These are phyloP conservation scores for Fusarium dlaminii DNA, from an alignment of 2,329 filamentous ascomycete species.

Conservation along the genomic window DNA sequence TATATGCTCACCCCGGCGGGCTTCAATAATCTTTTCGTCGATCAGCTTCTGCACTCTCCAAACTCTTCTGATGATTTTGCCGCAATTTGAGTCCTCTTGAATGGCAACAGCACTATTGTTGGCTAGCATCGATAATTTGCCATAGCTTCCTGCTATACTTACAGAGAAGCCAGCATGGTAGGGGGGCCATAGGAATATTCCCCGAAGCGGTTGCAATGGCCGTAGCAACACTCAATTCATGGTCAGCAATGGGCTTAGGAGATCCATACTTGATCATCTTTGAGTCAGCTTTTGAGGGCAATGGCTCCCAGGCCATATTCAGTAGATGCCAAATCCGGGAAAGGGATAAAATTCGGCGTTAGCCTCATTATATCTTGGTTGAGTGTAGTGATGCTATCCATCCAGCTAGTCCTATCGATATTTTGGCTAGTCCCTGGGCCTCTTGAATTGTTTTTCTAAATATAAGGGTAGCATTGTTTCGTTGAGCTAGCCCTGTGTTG, in stretches of 20 bases:
- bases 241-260: slow-evolving; percentile 58
- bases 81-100: slow-evolving; percentile 61
- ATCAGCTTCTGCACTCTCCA: slow-evolving; percentile 72
- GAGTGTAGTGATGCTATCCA: slow-evolving; percentile 57
- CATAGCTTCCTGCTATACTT: slow-evolving; percentile 38
- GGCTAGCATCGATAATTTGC: slow-evolving; percentile 5
- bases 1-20: slow-evolving; percentile 47
- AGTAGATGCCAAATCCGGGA: slow-evolving; percentile 74
- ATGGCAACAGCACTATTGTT: slow-evolving; percentile 55
- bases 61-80: slow-evolving; percentile 69
- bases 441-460: slow-evolving; percentile 71
- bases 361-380: slow-evolving; percentile 73
- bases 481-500: slow-evolving; percentile 76
- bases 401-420: slow-evolving; percentile 59
- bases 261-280: slow-evolving; percentile 60
- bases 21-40: slow-evolving; percentile 63
- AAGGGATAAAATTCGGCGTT: slow-evolving; percentile 67
- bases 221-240: slow-evolving; percentile 72
- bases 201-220: slow-evolving; percentile 70
- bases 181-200: slow-evolving; percentile 65
- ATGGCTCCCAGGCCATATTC: slow-evolving; percentile 71
- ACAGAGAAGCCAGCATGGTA: slow-evolving; percentile 66
- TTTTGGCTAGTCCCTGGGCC: slow-evolving; percentile 67
- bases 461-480: slow-evolving; percentile 76
- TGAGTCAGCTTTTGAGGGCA: slow-evolving; percentile 54